These are phyloP conservation scores for Fusarium irregulare DNA, from an alignment of 2,329 filamentous ascomycete species.

Conservation along the genomic window DNA sequence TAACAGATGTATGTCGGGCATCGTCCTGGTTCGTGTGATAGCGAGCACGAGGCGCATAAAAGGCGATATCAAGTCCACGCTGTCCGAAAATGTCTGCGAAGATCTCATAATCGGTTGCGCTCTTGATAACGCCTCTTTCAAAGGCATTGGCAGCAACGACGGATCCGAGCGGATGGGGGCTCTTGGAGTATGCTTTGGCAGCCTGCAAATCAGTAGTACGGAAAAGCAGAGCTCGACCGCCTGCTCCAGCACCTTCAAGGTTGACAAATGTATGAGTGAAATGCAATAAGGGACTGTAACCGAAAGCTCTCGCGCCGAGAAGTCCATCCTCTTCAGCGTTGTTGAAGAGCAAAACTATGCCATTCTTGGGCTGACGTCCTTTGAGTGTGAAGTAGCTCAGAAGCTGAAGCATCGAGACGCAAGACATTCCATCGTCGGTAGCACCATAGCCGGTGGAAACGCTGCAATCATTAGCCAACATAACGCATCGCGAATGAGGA, in stretches of 20 bases:
- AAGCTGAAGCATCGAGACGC: slow-evolving; percentile 86
- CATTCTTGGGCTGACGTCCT: slow-evolving; percentile 78
- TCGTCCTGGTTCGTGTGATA: slow-evolving; percentile 96
- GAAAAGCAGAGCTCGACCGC: slow-evolving; percentile 88
- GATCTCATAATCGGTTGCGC: slow-evolving; percentile 89
- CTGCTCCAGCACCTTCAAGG: slow-evolving; percentile 92
- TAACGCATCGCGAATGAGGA: too few relatives aligned
- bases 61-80: slow-evolving; percentile 91
- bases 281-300: slow-evolving; percentile 81
- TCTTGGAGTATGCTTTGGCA: slow-evolving; percentile 78
- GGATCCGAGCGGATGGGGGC: slow-evolving; percentile 82
- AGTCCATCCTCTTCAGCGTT: slow-evolving; percentile 96
- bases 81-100: slow-evolving; percentile 82
- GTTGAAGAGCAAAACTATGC: slow-evolving; percentile 88
- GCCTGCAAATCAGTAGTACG: slow-evolving; percentile 88
- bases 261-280: slow-evolving; percentile 92
- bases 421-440: slow-evolving; percentile 92
- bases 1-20: slow-evolving; percentile 76
- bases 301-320: slow-evolving; percentile 86
- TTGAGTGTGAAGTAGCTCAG: slow-evolving; percentile 84
- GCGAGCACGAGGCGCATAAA: slow-evolving; percentile 84
- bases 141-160: slow-evolving; percentile 89
- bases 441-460: slow-evolving; percentile 93
- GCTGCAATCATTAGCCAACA: slow-evolving; percentile 55
- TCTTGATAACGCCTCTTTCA: slow-evolving; percentile 79